Evolutionary conservation across 345 rosid genomes (phyloP).

Genomic region (Noccaea bulbosa): DNA sequence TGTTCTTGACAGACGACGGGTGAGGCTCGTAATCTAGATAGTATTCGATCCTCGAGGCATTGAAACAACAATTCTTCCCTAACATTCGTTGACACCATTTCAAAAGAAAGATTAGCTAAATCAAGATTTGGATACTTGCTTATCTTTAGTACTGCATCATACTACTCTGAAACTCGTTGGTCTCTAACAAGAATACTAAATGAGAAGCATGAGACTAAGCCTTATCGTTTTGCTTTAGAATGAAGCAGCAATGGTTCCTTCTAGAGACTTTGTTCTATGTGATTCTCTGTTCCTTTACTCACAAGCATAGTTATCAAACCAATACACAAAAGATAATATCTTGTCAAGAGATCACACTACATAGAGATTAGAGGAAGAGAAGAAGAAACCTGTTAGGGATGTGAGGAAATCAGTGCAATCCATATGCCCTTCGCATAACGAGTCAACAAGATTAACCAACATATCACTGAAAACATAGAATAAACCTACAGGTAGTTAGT

Average conservation of each 20-base stretch:
- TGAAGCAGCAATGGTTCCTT: no score
- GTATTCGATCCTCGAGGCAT: slow-evolving; percentile 62
- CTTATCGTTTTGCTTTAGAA: background rate
- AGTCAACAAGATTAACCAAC: slow-evolving; percentile 72
- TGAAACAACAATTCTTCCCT: slow-evolving; percentile 91
- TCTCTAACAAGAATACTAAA: background rate
- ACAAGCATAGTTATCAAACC: background rate
- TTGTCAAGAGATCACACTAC: background rate
- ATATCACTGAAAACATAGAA: slow-evolving; percentile 52
- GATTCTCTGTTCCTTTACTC: background rate
- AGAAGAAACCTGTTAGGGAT: slow-evolving; percentile 72
- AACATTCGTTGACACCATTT: slow-evolving; percentile 34
- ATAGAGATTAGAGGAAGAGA: slow-evolving; percentile 4
- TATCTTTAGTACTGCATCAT: no score
- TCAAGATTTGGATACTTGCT: background rate
- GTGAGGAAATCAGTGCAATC: slow-evolving; percentile 77
- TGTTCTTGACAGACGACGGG: slow-evolving; percentile 83
- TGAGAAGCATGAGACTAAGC: background rate
- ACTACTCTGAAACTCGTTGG: background rate
- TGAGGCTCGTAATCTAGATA: slow-evolving; percentile 88
- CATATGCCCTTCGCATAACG: slow-evolving; percentile 64
- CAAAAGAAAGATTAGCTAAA: slow-evolving; percentile 8
- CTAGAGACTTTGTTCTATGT: background rate
- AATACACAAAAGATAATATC: background rate
- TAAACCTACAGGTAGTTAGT: slow-evolving; percentile 18